phyloP scores from a whole-genome alignment of 2,329 filamentous ascomycete genomes.

The Ophiostoma piceae region DNA sequence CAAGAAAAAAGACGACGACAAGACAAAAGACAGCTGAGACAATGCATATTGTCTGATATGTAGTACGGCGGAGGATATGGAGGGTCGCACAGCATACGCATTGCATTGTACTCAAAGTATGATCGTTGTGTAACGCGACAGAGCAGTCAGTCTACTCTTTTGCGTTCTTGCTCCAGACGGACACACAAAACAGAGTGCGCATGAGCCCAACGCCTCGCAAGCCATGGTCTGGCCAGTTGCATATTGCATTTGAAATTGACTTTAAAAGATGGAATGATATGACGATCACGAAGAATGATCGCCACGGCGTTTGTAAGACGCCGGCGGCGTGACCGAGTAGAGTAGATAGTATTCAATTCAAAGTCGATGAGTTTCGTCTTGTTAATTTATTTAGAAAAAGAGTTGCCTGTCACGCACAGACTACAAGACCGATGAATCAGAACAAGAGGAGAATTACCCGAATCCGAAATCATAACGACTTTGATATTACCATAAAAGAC shows the following conservation, averaged over 20 bases:
- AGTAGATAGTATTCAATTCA: background rate
- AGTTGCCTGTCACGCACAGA: background rate
- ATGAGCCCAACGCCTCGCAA: background rate
- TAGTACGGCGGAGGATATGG: background rate
- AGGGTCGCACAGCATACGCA: background rate
- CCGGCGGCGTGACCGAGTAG: background rate
- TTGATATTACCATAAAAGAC: background rate
- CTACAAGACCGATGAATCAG: background rate
- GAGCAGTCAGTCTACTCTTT: background rate
- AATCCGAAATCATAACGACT: background rate
- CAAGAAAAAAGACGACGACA: background rate
- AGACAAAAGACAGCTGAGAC: background rate
- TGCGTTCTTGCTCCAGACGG: background rate
- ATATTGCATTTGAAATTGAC: too few species aligned
- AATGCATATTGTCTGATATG: slow-evolving; percentile 14
- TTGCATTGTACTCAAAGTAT: background rate
- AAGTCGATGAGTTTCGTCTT: background rate
- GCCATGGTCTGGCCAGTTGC: background rate
- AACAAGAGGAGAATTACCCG: background rate
- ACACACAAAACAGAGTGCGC: background rate
- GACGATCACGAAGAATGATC: too few species aligned
- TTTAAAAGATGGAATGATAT: too few species aligned
- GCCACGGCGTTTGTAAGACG: background rate
- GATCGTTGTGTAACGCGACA: background rate
- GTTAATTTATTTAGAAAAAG: too few species aligned